Percentiles rank a stretch among this genome's conserved stretches.
Evolutionary conservation across 73 alveolate species (phyloP).

Genomic region (Uronychia binucleata): DNA sequence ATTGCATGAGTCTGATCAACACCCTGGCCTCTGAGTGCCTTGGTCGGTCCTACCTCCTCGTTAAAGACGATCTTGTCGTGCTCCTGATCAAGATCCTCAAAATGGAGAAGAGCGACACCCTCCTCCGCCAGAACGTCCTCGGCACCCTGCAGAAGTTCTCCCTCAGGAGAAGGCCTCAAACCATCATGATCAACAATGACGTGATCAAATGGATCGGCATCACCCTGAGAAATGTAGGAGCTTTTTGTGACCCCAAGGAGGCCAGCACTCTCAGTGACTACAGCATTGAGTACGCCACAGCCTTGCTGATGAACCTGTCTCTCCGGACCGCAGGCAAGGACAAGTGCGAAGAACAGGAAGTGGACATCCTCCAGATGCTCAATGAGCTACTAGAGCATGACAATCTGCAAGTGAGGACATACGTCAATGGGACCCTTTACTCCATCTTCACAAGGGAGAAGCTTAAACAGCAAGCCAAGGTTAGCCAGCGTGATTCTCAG

Average conservation of each 20-base stretch:
- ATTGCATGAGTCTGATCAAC: conserved; percentile 50
- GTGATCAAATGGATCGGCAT: conserved; percentile 65
- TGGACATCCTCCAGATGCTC: conserved; percentile 85
- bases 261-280: conserved; percentile 63
- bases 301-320: conserved; percentile 71
- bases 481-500: not conserved
- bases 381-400: conserved; percentile 96
- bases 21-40: conserved; percentile 63
- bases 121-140: conserved; percentile 61
- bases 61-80: conserved; percentile 3
- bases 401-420: conserved; percentile 82
- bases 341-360: conserved; percentile 76
- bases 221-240: conserved; percentile 32
- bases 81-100: conserved; percentile 15
- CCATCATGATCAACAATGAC: conserved; percentile 59
- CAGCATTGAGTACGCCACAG: conserved; percentile 74
- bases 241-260: no score
- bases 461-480: conserved; percentile 82
- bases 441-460: conserved; percentile 73
- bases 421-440: conserved; percentile 93
- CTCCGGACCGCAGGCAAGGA: conserved; percentile 66
- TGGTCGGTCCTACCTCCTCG: conserved; percentile 66
- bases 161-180: conserved; percentile 58
- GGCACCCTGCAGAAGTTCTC: conserved; percentile 69
- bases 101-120: conserved; percentile 49